Evolutionary conservation across 2,329 filamentous ascomycete species (phyloP), one percentile per base, ranked within the genome.

Genomic region (Fusarium drepaniforme): DNA sequence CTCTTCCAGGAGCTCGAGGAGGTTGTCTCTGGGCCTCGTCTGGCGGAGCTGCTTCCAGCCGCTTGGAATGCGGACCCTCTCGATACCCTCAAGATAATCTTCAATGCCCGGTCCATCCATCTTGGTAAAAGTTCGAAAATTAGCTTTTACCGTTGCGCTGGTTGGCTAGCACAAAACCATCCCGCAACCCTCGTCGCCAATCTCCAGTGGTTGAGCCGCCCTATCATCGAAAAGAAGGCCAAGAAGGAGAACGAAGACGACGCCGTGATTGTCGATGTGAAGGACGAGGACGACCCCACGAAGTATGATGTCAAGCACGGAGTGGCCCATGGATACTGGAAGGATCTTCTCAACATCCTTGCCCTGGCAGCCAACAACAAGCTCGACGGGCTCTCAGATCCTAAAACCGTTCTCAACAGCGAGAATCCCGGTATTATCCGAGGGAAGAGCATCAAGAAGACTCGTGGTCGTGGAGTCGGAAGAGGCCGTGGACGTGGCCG

Each of bases 301-400:
- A 79, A 78, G 11, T 84, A 84, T 66, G 85, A 89, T 44, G 83
- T 88, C 18, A 80, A 81, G 56, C 79, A 88, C 42, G 86, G 87
- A 0, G 84, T 89, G 3, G 83, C 90, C 6, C 90, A 91, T 62
- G 89, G 90, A 0, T 91, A 91, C 80, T 92, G 89, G 89, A 91
- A 91, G 73, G 89, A 91, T 75, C 81, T 91, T 4, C 81, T 91
- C 3, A 91, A 91, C 73, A 83, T 91, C 4, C 82, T 91, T 0
- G 87, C 84, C 1, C 82, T 92, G 3, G 85, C 86, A 1, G 87
- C 84, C 28, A 86, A 89, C 61, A 81, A 83, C 25, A 82, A 87
- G 76, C 83, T 91, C 15, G 80, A 83, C 16, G 82, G 82, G 8
- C 76, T 85, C 15, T 81, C 82, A 3, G 74, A 88, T 33, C 85